Conservation (phyloP, 208 protist genomes). For the Trypanosoma scelopori region DNA sequence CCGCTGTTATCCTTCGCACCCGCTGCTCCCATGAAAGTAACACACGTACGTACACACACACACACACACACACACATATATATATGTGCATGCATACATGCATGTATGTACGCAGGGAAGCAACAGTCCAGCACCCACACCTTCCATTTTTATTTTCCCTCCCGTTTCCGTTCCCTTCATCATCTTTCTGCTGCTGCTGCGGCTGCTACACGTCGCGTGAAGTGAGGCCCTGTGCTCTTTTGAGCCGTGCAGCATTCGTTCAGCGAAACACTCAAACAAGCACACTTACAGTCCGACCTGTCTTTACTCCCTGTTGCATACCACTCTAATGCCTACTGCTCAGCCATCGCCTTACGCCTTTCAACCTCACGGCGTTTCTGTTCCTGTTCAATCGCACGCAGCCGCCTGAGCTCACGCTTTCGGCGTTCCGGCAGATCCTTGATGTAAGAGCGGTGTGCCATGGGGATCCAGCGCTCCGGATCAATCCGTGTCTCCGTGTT, state of each 20-base stretch:
- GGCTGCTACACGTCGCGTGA: background rate
- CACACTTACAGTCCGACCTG: background rate
- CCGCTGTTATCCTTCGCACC: too few species aligned
- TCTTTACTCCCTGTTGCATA: background rate
- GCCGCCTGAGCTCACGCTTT: constrained; percentile 79
- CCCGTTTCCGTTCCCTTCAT: background rate
- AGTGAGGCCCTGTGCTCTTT: too few species aligned
- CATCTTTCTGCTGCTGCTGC: background rate
- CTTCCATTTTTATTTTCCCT: constrained; percentile 2
- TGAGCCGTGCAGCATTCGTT: too few species aligned
- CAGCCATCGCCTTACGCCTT: constrained; percentile 27
- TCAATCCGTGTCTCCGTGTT: constrained; percentile 71
- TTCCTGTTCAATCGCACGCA: constrained; percentile 82
- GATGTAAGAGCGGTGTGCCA: constrained; percentile 79
- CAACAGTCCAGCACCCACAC: background rate
- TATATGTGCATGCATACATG: too few species aligned
- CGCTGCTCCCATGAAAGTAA: too few species aligned
- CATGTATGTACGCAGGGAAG: too few species aligned
- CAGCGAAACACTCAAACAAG: too few species aligned
- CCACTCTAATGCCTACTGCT: background rate
- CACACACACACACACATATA: too few species aligned
- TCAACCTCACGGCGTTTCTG: constrained; percentile 67
- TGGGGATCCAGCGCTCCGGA: constrained; percentile 87
- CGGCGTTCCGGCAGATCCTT: constrained; percentile 78
- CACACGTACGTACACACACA: too few species aligned